Evolutionary conservation across 805 yeast genomes (phyloP).

Genomic region (Nakazawaea wyomingensis): DNA sequence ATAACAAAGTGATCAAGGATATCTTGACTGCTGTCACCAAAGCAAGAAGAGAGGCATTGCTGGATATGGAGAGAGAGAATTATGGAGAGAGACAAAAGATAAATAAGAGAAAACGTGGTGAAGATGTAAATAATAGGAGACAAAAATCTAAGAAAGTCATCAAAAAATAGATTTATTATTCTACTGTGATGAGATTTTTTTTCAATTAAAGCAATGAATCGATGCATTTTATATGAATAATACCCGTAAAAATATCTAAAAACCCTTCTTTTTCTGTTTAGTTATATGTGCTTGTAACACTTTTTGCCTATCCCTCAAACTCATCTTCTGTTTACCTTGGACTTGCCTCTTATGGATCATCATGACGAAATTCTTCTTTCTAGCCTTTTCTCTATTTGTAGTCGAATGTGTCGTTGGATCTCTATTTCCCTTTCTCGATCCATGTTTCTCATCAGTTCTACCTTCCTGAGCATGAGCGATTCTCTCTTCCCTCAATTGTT

Average conservation of each 20-base stretch:
- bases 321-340: slow-evolving; percentile 87
- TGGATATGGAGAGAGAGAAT: slow-evolving; percentile 90
- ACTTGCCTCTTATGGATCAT: slow-evolving; percentile 94
- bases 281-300: slow-evolving; percentile 79
- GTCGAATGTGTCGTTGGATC: slow-evolving; percentile 76
- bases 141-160: slow-evolving; percentile 13
- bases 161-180: slow-evolving; percentile 14
- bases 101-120: slow-evolving; percentile 36
- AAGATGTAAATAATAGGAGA: slow-evolving; percentile 14
- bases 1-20: slow-evolving; percentile 69
- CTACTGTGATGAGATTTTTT: no score
- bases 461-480: slow-evolving; percentile 85
- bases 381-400: slow-evolving; percentile 91
- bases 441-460: slow-evolving; percentile 86
- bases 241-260: slow-evolving; percentile 22
- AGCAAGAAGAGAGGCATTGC: slow-evolving; percentile 84
- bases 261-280: slow-evolving; percentile 87
- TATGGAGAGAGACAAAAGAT: slow-evolving; percentile 71
- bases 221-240: not conserved
- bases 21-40: slow-evolving; percentile 65
- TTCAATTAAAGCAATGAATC: no score
- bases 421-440: slow-evolving; percentile 79
- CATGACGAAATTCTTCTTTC: slow-evolving; percentile 99
- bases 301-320: slow-evolving; percentile 87
- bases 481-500: slow-evolving; percentile 86